Evolutionary conservation across 2,329 filamentous ascomycete genomes (phyloP).

Genomic region (Zymoseptoria tritici): DNA sequence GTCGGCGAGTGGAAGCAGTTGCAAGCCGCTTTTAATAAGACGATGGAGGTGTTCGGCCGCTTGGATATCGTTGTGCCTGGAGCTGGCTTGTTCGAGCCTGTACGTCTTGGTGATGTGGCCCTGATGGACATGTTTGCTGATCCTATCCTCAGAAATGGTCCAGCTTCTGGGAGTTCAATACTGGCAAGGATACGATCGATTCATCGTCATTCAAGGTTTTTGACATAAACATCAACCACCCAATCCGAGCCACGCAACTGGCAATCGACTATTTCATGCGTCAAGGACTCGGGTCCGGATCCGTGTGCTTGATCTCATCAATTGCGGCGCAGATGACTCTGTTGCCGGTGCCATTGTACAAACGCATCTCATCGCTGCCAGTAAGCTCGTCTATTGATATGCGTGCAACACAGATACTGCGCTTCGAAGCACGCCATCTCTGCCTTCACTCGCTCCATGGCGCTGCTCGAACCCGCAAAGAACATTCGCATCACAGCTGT

Average conservation of each 20-base stretch:
- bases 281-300: constrained; percentile 5
- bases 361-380: constrained; percentile 1
- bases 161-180: neutral
- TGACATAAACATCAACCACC: constrained; percentile 40
- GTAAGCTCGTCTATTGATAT: neutral
- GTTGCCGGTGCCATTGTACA: constrained; percentile 33
- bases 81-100: constrained; percentile 37
- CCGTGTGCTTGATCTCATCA: constrained; percentile 33
- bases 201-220: constrained; percentile 23
- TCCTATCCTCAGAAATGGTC: neutral
- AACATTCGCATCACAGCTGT: constrained; percentile 51
- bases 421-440: constrained; percentile 33
- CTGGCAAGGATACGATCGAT: neutral
- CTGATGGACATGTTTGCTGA: neutral
- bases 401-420: constrained; percentile 3
- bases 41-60: constrained; percentile 36
- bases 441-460: constrained; percentile 42
- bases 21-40: constrained; percentile 40
- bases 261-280: constrained; percentile 34
- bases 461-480: constrained; percentile 37
- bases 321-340: constrained; percentile 35
- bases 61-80: constrained; percentile 39
- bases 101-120: neutral
- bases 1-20: constrained; percentile 44
- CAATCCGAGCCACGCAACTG: constrained; percentile 37